These are phyloP conservation scores for Kingdonia uniflora DNA, from an alignment of 164 flowering plant genomes.

Conservation along the genomic window DNA sequence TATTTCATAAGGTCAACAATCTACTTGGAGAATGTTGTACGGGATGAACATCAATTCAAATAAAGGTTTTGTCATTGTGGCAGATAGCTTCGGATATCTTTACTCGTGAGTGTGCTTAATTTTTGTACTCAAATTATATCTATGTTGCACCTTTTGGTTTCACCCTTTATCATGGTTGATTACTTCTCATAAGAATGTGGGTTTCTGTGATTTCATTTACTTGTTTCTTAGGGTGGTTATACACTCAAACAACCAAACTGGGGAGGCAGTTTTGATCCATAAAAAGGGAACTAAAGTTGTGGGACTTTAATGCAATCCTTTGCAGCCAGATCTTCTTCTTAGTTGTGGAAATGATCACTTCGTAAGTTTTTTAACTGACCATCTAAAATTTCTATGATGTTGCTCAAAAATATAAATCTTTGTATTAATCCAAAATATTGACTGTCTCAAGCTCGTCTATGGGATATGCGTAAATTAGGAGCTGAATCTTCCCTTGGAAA, in stretches of 20 bases:
- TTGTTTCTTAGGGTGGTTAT: constrained; percentile 48
- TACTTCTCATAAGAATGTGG: too few relatives aligned
- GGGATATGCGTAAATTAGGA: too few relatives aligned
- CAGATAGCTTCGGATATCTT: constrained; percentile 82
- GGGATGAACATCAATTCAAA: constrained; percentile 79
- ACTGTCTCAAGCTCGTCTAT: constrained; percentile 63
- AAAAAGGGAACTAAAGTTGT: too few relatives aligned
- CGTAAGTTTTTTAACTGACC: constrained; percentile 36
- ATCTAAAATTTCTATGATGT: constrained; percentile 3
- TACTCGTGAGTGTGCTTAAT: constrained; percentile 64
- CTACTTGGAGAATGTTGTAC: constrained; percentile 95
- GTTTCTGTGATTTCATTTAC: background rate
- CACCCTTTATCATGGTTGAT: too few relatives aligned
- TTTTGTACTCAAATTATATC: too few relatives aligned
- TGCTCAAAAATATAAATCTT: background rate
- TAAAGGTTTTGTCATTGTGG: constrained; percentile 64
- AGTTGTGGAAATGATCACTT: constrained; percentile 88
- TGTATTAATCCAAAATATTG: background rate
- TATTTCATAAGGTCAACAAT: constrained; percentile 54
- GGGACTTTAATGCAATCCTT: too few relatives aligned
- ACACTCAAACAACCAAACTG: too few relatives aligned
- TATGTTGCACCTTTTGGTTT: too few relatives aligned
- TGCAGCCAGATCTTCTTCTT: too few relatives aligned
- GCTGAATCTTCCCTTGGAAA: too few relatives aligned
- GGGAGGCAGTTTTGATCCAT: too few relatives aligned